Conservation (phyloP, 176 grass and related monocot genomes). For the Oryza meridionalis region DNA sequence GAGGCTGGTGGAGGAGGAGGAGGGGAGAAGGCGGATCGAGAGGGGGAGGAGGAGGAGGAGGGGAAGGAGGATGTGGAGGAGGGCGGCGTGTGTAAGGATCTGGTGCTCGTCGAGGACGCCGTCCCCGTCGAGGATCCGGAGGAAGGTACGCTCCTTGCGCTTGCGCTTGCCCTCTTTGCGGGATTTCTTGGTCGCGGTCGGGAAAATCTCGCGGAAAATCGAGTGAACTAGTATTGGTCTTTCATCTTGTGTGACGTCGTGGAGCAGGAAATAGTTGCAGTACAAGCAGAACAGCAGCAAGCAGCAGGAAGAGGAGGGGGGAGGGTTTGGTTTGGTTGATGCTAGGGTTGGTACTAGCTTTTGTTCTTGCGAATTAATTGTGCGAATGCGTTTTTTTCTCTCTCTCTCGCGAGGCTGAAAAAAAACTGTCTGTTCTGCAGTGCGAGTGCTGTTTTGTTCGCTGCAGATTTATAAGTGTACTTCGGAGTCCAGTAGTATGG, state of each 20-base stretch:
- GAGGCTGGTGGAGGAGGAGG: constrained; percentile 5
- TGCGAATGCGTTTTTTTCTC: background rate
- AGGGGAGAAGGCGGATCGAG: constrained; percentile 22
- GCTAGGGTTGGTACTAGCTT: background rate
- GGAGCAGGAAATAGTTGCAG: constrained; percentile 23
- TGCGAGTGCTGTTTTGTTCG: background rate
- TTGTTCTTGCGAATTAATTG: background rate
- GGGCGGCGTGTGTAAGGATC: constrained; percentile 24
- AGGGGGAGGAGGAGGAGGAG: constrained; percentile 3
- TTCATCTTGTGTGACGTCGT: background rate
- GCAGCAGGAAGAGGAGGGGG: too few species aligned
- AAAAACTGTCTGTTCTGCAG: background rate
- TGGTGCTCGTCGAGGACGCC: constrained; percentile 33
- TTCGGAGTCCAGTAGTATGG: constrained; percentile 1
- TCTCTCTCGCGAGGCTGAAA: background rate
- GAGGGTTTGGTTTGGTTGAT: background rate
- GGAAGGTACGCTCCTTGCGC: constrained; percentile 16
- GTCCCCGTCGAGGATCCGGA: constrained; percentile 46
- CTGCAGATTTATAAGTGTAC: background rate
- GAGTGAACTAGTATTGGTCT: background rate
- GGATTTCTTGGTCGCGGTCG: background rate
- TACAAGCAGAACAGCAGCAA: background rate
- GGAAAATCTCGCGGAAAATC: constrained; percentile 14
- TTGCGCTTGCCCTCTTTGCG: background rate
- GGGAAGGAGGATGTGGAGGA: background rate